Conservation (phyloP, 2,329 filamentous ascomycete genomes). For the Trematosphaeria pertusa region DNA sequence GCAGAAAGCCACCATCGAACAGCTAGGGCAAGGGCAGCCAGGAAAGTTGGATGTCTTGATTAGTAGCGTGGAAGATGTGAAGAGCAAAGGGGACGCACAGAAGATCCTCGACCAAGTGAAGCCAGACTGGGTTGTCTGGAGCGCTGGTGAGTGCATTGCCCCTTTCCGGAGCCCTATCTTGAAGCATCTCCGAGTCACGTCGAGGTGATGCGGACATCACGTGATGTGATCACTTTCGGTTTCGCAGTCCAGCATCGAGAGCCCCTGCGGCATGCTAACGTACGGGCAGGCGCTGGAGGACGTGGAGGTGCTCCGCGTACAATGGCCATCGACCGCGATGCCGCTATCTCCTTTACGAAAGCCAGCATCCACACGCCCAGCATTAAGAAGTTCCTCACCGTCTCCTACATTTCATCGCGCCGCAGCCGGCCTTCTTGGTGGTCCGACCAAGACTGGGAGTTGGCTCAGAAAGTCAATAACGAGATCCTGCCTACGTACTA, state of each 20-base stretch:
- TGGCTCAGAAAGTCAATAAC: conserved; percentile 55
- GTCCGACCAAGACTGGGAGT: conserved; percentile 55
- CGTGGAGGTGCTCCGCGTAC: conserved; percentile 60
- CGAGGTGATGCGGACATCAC: too few species aligned
- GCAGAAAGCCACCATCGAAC: conserved; percentile 69
- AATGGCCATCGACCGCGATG: conserved; percentile 60
- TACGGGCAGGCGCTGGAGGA: conserved; percentile 59
- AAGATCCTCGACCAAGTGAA: conserved; percentile 67
- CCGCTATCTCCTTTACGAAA: conserved; percentile 62
- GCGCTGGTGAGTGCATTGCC: conserved; percentile 68
- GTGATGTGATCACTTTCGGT: too few species aligned
- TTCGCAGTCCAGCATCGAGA: background rate
- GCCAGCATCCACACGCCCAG: conserved; percentile 54
- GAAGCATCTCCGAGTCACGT: too few species aligned
- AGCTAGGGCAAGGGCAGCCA: conserved; percentile 63
- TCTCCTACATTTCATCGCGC: conserved; percentile 62
- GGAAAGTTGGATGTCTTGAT: conserved; percentile 74
- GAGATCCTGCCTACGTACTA: conserved; percentile 60
- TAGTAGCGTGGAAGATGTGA: conserved; percentile 74
- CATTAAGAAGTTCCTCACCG: conserved; percentile 62
- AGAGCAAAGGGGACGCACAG: conserved; percentile 66
- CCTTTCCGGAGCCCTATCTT: too few species aligned
- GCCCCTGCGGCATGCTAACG: conserved; percentile 1
- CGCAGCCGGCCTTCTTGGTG: conserved; percentile 59
- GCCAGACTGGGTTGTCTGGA: conserved; percentile 73